Evolutionary conservation across 1,284 basidiomycete species (phyloP), one percentile per base, ranked within the genome.

Genomic region (Rhodotorula glutinis): DNA sequence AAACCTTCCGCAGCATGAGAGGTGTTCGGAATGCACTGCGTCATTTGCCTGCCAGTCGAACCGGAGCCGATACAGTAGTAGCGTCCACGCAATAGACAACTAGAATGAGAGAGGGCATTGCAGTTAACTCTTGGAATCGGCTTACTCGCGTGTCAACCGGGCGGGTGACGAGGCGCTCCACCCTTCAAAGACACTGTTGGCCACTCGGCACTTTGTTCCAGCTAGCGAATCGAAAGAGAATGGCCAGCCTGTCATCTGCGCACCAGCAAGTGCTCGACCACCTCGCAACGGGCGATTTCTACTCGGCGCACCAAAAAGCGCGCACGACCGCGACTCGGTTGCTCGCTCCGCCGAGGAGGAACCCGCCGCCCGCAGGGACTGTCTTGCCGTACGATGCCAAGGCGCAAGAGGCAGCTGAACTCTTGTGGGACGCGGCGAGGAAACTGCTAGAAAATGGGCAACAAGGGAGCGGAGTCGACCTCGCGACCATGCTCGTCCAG

Each of bases 291-390:
- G 85, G 87, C 21, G 82, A 88, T 67, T 85, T 89, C 5, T 95
- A 96, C 79, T 90, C 91, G 74, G 92, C 92, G 0, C 93, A 96
- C 75, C 92, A 96, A 79, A 95, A 95, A 80, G 90, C 92, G 33
- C 86, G 93, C 41, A 96, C 93, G 33, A 94, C 93, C 71, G 91
- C 91, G 9, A 88, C 92, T 17, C 85, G 92, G 74, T 91, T 95
- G 77, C 77, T 81, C 60, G 71, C 71, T 38, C 65, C 62, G 76
- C 78, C 75, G 47, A 65, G 67, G 41, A 69, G 67, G 25, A 68
- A 52, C 46, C 62, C 47, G 14, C 67, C 69, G 25, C 55, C 65
- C 5, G n/a, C 61, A 19, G 53, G 57, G 10, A 21, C 46, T 7
- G 44, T 46, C 1, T 60, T 66, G 30, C 65, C 65, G 19, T 75